Conservation (phyloP, 345 rosid genomes). For the Acer negundo region DNA sequence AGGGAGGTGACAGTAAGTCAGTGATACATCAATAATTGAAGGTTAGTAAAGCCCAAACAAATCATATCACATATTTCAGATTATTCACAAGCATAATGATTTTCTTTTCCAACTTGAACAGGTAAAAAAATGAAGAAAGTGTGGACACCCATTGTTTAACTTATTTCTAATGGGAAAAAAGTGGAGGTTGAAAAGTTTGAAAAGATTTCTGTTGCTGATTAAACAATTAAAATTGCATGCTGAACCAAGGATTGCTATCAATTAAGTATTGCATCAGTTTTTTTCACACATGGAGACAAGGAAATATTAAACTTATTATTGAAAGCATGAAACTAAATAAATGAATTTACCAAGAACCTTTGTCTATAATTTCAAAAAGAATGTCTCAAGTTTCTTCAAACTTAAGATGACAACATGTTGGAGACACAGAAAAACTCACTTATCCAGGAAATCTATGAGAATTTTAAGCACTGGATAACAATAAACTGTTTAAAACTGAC, state of each 20-base stretch:
- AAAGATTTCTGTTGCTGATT: not conserved
- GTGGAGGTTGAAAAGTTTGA: not conserved
- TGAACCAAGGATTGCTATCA: not conserved
- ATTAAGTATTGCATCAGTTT: not conserved
- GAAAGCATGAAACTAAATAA: not conserved
- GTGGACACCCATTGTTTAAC: not conserved
- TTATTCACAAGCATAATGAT: not conserved
- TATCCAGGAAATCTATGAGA: not conserved
- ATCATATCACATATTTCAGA: constrained; percentile 2
- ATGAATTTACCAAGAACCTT: not conserved
- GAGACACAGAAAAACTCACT: not conserved
- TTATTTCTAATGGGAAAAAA: not conserved
- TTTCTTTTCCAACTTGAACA: constrained; percentile 1
- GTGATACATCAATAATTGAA: not conserved
- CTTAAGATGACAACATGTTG: not conserved
- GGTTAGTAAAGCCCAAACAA: not conserved
- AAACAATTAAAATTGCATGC: not conserved
- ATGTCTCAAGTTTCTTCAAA: not conserved
- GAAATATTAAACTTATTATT: not conserved
- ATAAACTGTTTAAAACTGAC: not conserved
- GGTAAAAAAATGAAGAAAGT: not conserved
- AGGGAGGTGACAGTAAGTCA: not conserved
- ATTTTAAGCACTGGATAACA: not conserved
- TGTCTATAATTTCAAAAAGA: not conserved
- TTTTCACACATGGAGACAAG: not conserved